A percentile compares a stretch with the other conserved stretches of the same genome.
Conservation (phyloP, 768 basidiomycete species). For the Boletus bicolor region DNA sequence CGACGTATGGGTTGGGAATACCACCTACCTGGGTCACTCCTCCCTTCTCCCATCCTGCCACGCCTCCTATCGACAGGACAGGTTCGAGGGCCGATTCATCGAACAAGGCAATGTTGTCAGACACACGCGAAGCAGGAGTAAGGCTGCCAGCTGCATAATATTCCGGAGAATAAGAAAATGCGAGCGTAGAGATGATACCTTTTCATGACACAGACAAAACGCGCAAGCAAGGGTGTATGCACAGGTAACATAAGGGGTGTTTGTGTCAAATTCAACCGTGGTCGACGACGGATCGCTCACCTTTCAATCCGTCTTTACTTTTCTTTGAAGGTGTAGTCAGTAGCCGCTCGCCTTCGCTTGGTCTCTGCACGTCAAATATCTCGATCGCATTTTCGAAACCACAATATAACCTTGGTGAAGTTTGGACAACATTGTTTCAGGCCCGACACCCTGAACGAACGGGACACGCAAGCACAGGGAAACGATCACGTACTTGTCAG, state of each 20-base stretch:
- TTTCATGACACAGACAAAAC: slow-evolving; percentile 2
- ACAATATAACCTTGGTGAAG: slow-evolving; percentile 61
- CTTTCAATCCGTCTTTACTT: slow-evolving; percentile 84
- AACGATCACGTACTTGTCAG: slow-evolving; percentile 49
- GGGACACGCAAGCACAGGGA: not conserved
- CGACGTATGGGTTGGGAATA: not conserved
- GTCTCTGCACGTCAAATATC: slow-evolving; percentile 70
- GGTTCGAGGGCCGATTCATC: slow-evolving; percentile 56
- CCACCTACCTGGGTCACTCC: slow-evolving; percentile 49
- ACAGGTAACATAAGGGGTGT: not conserved
- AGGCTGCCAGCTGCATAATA: slow-evolving; percentile 82
- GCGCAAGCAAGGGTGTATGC: not conserved
- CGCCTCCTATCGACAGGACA: slow-evolving; percentile 61
- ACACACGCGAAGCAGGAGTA: slow-evolving; percentile 40
- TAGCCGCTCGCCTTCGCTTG: slow-evolving; percentile 71
- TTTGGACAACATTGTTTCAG: not conserved
- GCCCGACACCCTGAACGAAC: not conserved
- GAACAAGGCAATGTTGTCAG: slow-evolving; percentile 64
- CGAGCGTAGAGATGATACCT: slow-evolving; percentile 86
- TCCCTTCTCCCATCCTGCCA: slow-evolving; percentile 33
- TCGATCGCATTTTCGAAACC: slow-evolving; percentile 86
- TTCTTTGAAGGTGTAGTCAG: slow-evolving; percentile 71
- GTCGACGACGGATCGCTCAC: slow-evolving; percentile 34
- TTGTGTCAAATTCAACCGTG: not conserved
- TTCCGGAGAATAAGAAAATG: slow-evolving; percentile 66